These are phyloP conservation scores for Chaetomium sp. DNA, from an alignment of 2,329 filamentous ascomycete genomes.

Conservation along the genomic window DNA sequence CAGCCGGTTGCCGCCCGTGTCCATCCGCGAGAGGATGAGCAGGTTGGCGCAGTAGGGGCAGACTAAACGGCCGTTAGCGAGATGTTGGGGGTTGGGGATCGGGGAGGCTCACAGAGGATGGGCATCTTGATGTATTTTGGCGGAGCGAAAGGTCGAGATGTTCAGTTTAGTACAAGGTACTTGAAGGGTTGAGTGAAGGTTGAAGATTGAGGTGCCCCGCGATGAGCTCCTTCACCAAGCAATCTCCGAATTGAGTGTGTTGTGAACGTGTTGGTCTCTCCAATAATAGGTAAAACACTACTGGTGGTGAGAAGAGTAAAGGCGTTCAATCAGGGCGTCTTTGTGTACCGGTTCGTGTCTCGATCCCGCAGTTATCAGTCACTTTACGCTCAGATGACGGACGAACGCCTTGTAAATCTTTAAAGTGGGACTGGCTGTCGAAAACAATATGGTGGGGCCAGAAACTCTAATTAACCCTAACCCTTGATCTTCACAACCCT, in stretches of 20 bases:
- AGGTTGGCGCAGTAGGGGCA: constrained; percentile 84
- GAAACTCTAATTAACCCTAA: constrained; percentile 8
- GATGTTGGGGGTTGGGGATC: neutral
- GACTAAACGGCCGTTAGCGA: constrained; percentile 51
- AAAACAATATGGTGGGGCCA: neutral
- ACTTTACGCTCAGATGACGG: neutral
- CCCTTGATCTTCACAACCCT: neutral
- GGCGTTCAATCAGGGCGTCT: neutral
- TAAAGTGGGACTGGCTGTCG: constrained; percentile 14
- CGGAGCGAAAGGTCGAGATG: neutral
- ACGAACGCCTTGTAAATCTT: constrained; percentile 21
- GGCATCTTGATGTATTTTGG: constrained; percentile 30
- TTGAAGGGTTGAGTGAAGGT: neutral
- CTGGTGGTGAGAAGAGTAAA: neutral
- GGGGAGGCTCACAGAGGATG: constrained; percentile 35
- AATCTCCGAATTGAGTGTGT: too few species aligned
- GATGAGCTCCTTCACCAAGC: neutral
- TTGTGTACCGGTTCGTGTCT: neutral
- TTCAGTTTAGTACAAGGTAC: neutral
- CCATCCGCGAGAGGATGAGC: constrained; percentile 69
- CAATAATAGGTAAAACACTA: neutral
- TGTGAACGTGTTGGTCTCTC: neutral
- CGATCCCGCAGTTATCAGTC: neutral
- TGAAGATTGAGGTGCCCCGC: neutral
- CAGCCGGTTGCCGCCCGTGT: constrained; percentile 72